Base-by-base conservation (phyloP, 1,139 yeast genomes). In the Nematodospora anomalae region DNA sequence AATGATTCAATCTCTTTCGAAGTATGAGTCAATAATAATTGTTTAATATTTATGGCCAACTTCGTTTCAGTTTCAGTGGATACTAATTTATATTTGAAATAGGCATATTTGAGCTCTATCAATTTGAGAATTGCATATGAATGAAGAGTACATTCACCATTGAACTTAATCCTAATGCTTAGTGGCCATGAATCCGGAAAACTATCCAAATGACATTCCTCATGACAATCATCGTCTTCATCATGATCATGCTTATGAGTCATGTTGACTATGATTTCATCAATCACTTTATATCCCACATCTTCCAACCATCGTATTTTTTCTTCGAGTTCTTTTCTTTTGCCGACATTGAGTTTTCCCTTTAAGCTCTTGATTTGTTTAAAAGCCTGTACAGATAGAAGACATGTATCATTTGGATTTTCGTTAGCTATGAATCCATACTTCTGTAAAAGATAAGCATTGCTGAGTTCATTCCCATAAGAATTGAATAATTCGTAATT, bases 401-500 rank as follows among this genome's bases (percentile, higher is more conserved):
- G 68, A 14, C 85, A 73, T 3, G 71, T 55, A 46, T 85, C 90
- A 50, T 75, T 72, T 15, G 65, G 64, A 50, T 86, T 84, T 27
- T 53, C 49, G 29, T 70, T 64, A 41, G 64, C 59, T 5, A 83
- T 74, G 54, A 88, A 87, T 0, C 95, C 96, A 51, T 87, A 88
- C 40, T 86, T 71, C 16, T 88, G 80, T 11, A 88, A 58, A 27
- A 88, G 62, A 31, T 77, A 72, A 0, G 85, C 71, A 48, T 85
- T 86, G 11, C 83, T 65, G 29, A 81, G 64, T 28, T 64, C 67
- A 30, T 81, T 81, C 0, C 96, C 96, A 50, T 86, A 87, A 0
- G 92, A 79, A 57, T 85, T 86, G 66, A 79, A 83, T 9, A 88
- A 57, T 51, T 88, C 95, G 38, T 48, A 56, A 3, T 50, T 47